Conservation (phyloP, 768 basidiomycete species). For the Hypsizygus marmoreus region DNA sequence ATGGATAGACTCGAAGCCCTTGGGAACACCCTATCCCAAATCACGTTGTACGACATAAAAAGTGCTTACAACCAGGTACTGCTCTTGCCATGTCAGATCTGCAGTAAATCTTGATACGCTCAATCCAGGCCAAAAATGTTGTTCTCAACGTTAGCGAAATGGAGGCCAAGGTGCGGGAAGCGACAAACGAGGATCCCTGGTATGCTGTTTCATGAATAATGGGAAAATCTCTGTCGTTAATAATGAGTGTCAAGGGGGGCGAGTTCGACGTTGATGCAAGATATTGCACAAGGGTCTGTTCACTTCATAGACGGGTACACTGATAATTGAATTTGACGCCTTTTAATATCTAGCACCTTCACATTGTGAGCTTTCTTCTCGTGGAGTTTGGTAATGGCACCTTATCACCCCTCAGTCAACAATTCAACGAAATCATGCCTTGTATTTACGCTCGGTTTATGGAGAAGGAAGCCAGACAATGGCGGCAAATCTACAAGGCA, state of each 20-base stretch:
- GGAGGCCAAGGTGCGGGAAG: slow-evolving; percentile 95
- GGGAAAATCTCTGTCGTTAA: slow-evolving; percentile 3
- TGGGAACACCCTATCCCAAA: slow-evolving; percentile 71
- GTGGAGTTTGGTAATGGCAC: neutral
- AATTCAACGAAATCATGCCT: slow-evolving; percentile 99
- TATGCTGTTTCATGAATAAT: slow-evolving; percentile 32
- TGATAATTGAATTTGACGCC: neutral
- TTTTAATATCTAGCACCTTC: slow-evolving; percentile 68
- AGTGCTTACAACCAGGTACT: slow-evolving; percentile 91
- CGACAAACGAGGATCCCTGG: slow-evolving; percentile 99
- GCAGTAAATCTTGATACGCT: no score
- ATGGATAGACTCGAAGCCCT: slow-evolving; percentile 86
- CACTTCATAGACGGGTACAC: neutral
- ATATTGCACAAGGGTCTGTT: slow-evolving; percentile 90
- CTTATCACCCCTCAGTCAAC: slow-evolving; percentile 62
- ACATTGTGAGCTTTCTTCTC: slow-evolving; percentile 74
- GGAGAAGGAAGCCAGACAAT: slow-evolving; percentile 97
- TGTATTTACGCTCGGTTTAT: slow-evolving; percentile 93
- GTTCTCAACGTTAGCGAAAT: slow-evolving; percentile 96
- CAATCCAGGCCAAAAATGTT: slow-evolving; percentile 84
- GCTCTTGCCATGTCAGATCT: neutral
- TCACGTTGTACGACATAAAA: slow-evolving; percentile 93
- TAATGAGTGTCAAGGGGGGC: slow-evolving; percentile 71
- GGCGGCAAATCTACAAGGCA: slow-evolving; percentile 99
- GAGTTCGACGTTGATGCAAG: slow-evolving; percentile 96